Evolutionary conservation across 2,329 filamentous ascomycete genomes (phyloP).

Genomic region (Penicillium sp.): DNA sequence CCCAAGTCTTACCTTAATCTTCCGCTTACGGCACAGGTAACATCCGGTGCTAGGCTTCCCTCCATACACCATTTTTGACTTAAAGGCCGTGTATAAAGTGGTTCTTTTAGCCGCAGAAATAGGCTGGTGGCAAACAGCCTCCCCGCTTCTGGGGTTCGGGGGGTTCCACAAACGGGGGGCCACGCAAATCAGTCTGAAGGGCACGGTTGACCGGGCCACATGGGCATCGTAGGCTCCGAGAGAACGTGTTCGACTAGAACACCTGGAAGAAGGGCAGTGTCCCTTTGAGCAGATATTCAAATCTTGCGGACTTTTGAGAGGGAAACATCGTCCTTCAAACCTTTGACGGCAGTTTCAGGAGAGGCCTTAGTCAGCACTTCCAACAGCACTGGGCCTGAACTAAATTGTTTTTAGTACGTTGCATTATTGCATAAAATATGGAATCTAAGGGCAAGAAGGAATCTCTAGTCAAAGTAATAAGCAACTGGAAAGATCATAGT

Average conservation of each 20-base stretch:
- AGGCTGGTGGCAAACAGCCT: neutral
- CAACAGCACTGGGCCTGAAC: neutral
- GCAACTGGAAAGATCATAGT: no score
- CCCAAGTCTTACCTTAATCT: constrained; percentile 38
- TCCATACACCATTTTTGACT: constrained; percentile 41
- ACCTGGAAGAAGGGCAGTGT: neutral
- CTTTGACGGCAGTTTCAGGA: neutral
- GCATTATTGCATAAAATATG: neutral
- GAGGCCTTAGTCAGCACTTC: neutral
- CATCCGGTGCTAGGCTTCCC: constrained; percentile 42
- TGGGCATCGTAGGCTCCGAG: neutral
- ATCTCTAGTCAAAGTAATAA: no score
- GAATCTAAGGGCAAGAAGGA: no score
- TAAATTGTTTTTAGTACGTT: neutral
- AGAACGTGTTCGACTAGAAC: neutral
- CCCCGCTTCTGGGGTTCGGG: neutral
- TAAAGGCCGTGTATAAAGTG: neutral
- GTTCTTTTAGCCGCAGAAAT: neutral
- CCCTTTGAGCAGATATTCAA: neutral
- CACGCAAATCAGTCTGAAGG: neutral
- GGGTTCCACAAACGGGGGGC: neutral
- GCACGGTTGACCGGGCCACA: neutral
- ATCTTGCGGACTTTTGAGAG: neutral
- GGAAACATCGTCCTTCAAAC: neutral
- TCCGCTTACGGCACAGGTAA: constrained; percentile 41